Base-by-base conservation (phyloP, 352 stramenopile genomes). In the Pythium scleroteichum region DNA sequence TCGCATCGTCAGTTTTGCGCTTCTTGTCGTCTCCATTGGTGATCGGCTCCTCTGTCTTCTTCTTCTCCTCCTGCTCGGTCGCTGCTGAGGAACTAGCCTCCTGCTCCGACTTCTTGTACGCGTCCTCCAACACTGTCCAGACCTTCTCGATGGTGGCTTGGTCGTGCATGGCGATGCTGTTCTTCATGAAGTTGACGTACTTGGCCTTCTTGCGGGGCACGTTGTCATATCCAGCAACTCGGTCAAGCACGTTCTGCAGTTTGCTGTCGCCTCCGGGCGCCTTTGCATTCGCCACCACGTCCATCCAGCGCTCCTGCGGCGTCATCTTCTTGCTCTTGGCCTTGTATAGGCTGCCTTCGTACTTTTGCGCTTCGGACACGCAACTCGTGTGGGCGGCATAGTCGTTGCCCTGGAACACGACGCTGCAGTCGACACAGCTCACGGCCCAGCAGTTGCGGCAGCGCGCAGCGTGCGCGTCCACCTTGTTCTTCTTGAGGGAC, bases 401-500 rank as follows among this genome's bases (percentile, higher is more conserved):
- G 70, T 89, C 79, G 63, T 95, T 87, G 54, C 88, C 89, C 49
- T 96, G 69, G 73, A 96, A 98, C 41, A 94, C 83, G 44, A 92
- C 73, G 64, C 82, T 93, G 73, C 93, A 98, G 73, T 98, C 93
- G 16, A 98, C 90, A 69, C 93, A 98, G 61, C 91, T 97, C 63
- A 98, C 85, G 46, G 86, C 82, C 78, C 85, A 96, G 76, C 89
- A 97, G 69, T 93, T 89, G 53, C 82, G 76, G 57, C 80, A 94
- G 24, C 89, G 93, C 17, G 71, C 73, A 0, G 79, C 82, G 65
- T 98, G 92, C 38, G 75, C 78, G 57, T 97, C 88, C 50, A 98
- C 92, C 68, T 98, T 95, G 69, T 90, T 94, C 78, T 98, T 98
- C 73, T 97, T 98, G 49, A 98, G 76, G 61, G 88, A 97, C 78